Percentiles rank a stretch among this genome's conserved stretches.
phyloP scores from a whole-genome alignment of 148 eudicot species.

The Suaeda aralocaspica region DNA sequence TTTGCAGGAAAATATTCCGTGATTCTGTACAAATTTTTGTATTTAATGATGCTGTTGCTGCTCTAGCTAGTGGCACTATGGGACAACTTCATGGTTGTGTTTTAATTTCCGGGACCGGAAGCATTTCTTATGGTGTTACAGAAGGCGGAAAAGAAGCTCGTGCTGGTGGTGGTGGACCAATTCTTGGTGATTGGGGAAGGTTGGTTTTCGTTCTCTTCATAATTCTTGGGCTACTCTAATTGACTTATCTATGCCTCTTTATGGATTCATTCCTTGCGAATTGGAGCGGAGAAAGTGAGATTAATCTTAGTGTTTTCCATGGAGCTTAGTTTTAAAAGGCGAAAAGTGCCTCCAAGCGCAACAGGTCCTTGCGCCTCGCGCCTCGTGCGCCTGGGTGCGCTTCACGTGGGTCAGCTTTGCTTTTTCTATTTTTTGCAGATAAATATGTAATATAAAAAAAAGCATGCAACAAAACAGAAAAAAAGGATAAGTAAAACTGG shows the following conservation, averaged over 20 bases:
- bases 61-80: slow-evolving; percentile 84
- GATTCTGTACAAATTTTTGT: slow-evolving; percentile 52
- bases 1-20: slow-evolving; percentile 55
- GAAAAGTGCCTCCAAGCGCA: no score
- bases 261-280: background rate
- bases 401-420: no score
- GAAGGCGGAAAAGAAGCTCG: slow-evolving; percentile 78
- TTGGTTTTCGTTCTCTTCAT: slow-evolving; percentile 18
- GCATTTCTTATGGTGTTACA: slow-evolving; percentile 74
- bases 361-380: no score
- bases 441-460: no score
- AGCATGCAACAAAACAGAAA: no score
- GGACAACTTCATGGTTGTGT: slow-evolving; percentile 90
- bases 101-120: slow-evolving; percentile 77
- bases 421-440: no score
- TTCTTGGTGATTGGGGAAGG: slow-evolving; percentile 95
- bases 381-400: no score
- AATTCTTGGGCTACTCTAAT: background rate
- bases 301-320: background rate
- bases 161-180: slow-evolving; percentile 85
- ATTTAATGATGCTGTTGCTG: slow-evolving; percentile 82
- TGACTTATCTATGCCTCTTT: background rate
- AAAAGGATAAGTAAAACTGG: no score
- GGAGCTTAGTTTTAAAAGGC: no score
- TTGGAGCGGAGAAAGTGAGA: background rate